Percentiles rank a stretch among this genome's conserved stretches.
These are phyloP conservation scores for Globisporangium solare DNA, from an alignment of 352 stramenopile species.

Conservation along the genomic window DNA sequence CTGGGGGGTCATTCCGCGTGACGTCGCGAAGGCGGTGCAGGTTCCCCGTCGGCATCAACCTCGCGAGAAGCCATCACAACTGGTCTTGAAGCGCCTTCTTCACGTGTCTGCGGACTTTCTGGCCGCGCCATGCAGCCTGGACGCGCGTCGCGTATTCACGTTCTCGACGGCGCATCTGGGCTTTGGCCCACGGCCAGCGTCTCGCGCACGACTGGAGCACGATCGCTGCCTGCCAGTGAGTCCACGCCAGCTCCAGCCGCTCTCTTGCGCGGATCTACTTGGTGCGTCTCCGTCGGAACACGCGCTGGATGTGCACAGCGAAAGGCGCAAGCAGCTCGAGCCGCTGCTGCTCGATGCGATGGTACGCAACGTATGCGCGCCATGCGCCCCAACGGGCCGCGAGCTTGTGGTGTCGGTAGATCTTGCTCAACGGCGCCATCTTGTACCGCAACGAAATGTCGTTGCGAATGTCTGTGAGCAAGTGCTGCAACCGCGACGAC, in stretches of 20 bases:
- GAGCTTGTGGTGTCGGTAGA: constrained; percentile 43
- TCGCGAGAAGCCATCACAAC: constrained; percentile 36
- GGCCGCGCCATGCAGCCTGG: constrained; percentile 47
- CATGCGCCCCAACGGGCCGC: constrained; percentile 32
- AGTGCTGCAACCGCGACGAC: constrained; percentile 23
- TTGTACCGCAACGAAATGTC: constrained; percentile 46
- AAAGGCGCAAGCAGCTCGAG: constrained; percentile 36
- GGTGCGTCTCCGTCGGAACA: constrained; percentile 42
- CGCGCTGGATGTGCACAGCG: constrained; percentile 53
- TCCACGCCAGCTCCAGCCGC: constrained; percentile 27
- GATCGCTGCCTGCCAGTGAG: constrained; percentile 30
- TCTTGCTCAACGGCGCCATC: constrained; percentile 54
- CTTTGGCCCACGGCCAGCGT: constrained; percentile 20
- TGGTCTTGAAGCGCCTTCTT: constrained; percentile 37
- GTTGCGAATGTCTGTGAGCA: constrained; percentile 39
- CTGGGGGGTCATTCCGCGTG: constrained; percentile 18
- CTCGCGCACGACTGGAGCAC: constrained; percentile 31
- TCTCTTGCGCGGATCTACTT: constrained; percentile 25
- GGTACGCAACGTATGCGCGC: constrained; percentile 37
- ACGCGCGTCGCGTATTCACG: constrained; percentile 24
- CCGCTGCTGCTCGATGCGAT: constrained; percentile 30
- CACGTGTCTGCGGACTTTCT: constrained; percentile 25
- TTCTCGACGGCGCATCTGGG: constrained; percentile 15
- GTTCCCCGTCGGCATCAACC: constrained; percentile 49
- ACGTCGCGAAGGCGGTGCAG: constrained; percentile 59